Percentiles rank a stretch among this genome's conserved stretches.
These are phyloP conservation scores for Lasiodiplodia gonubiensis DNA, from an alignment of 2,329 filamentous ascomycete genomes.

Conservation along the genomic window DNA sequence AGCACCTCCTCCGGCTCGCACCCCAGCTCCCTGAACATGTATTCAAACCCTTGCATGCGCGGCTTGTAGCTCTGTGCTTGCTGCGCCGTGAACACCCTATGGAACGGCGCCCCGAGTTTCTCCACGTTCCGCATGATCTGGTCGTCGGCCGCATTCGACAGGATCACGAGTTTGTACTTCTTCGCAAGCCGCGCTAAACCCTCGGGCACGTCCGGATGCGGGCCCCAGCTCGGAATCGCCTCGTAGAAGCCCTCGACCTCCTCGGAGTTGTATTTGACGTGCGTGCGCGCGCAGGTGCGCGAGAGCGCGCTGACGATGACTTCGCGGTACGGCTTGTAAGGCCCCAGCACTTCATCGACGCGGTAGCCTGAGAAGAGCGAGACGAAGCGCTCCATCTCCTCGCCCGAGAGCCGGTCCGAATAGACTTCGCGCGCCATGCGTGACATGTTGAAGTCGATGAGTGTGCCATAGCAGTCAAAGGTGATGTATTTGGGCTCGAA, in stretches of 20 bases:
- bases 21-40: slow-evolving; percentile 25
- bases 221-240: slow-evolving; percentile 27
- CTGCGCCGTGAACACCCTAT: slow-evolving; percentile 26
- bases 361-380: slow-evolving; percentile 26
- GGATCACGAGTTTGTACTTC: slow-evolving; percentile 24
- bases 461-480: slow-evolving; percentile 29
- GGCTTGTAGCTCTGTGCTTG: slow-evolving; percentile 27
- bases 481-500: slow-evolving; percentile 29
- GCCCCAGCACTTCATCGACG: slow-evolving; percentile 25
- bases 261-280: neutral
- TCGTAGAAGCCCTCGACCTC: slow-evolving; percentile 21
- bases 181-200: slow-evolving; percentile 17
- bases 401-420: neutral
- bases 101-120: slow-evolving; percentile 27
- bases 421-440: slow-evolving; percentile 25
- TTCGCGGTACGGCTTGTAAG: slow-evolving; percentile 28
- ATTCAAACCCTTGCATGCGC: slow-evolving; percentile 27
- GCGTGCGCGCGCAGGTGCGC: slow-evolving; percentile 19
- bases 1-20: slow-evolving; percentile 26
- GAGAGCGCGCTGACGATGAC: slow-evolving; percentile 21
- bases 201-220: slow-evolving; percentile 24
- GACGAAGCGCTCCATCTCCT: slow-evolving; percentile 26
- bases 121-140: slow-evolving; percentile 26
- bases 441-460: slow-evolving; percentile 29
- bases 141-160: slow-evolving; percentile 28